Evolutionary conservation across 345 rosid genomes (phyloP).

Genomic region (Citrus sp.): DNA sequence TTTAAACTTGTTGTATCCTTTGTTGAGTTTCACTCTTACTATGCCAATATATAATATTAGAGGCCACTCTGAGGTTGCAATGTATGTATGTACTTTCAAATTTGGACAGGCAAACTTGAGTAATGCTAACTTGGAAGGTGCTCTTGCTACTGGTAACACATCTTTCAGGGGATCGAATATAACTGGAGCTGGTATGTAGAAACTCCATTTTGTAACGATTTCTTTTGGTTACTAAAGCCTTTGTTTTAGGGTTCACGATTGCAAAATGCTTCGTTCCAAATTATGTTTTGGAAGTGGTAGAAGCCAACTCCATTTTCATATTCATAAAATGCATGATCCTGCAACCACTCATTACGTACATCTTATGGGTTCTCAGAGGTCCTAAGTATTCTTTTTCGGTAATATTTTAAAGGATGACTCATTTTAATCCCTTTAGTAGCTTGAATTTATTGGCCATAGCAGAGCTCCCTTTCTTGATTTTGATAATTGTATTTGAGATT

Average conservation of each 20-base stretch:
- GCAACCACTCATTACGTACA: not conserved
- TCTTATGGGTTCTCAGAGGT: not conserved
- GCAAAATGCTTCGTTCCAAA: not conserved
- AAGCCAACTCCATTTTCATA: not conserved
- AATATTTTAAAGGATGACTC: not conserved
- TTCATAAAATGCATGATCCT: not conserved
- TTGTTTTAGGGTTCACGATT: not conserved
- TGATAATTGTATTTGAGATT: not conserved
- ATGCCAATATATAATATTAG: not conserved
- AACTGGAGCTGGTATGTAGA: constrained; percentile 70
- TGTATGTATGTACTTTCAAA: not conserved
- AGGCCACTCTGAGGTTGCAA: not conserved
- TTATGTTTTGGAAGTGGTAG: not conserved
- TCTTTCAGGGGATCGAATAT: constrained; percentile 89
- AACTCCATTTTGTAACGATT: not conserved
- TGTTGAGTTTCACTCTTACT: not conserved
- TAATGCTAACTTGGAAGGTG: constrained; percentile 95
- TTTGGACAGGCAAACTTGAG: constrained; percentile 68
- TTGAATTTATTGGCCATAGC: not conserved
- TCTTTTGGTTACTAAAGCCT: not conserved
- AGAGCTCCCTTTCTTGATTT: not conserved
- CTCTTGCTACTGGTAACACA: constrained; percentile 85
- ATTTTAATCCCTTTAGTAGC: not conserved
- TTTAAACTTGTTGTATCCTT: not conserved
- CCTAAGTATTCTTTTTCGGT: not conserved